Evolutionary conservation across 2,329 filamentous ascomycete species (phyloP).

Genomic region (Claviceps quebecensis): DNA sequence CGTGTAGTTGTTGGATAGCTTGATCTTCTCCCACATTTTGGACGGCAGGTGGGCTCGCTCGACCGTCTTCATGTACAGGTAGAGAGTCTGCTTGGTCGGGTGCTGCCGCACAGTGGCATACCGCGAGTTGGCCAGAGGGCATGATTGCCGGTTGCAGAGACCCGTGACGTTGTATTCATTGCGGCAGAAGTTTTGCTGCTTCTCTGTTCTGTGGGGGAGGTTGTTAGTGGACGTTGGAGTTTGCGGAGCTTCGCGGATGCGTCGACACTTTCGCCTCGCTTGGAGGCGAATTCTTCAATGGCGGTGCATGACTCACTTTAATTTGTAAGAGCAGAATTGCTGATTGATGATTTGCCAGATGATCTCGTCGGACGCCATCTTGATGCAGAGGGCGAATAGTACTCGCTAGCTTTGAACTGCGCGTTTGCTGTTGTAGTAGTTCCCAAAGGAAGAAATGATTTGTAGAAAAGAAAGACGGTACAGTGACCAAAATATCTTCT

Average conservation of each 20-base stretch:
- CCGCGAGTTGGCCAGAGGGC: slow-evolving; percentile 77
- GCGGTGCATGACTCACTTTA: slow-evolving; percentile 48
- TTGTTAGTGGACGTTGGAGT: slow-evolving; percentile 14
- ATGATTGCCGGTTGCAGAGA: slow-evolving; percentile 75
- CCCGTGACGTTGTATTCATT: slow-evolving; percentile 85
- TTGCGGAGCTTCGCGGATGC: not conserved
- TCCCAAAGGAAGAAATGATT: too few species aligned
- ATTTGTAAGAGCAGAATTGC: slow-evolving; percentile 87
- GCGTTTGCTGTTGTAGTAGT: too few species aligned
- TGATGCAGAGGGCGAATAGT: slow-evolving; percentile 8
- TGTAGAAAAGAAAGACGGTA: too few species aligned
- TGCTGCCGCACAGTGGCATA: slow-evolving; percentile 86
- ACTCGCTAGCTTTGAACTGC: not conserved
- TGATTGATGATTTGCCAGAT: slow-evolving; percentile 96
- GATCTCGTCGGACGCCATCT: slow-evolving; percentile 87
- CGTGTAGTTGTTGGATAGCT: slow-evolving; percentile 78
- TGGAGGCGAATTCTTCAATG: too few species aligned
- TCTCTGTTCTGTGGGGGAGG: slow-evolving; percentile 50
- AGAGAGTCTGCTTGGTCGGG: slow-evolving; percentile 67
- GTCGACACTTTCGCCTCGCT: too few species aligned
- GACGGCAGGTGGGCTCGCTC: slow-evolving; percentile 78
- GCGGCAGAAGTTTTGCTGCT: slow-evolving; percentile 84
- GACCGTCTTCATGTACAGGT: slow-evolving; percentile 93
- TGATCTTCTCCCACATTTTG: slow-evolving; percentile 90
- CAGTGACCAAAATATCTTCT: too few species aligned